Evolutionary conservation across 257 asterid genomes (phyloP).

Genomic region (Salvia rosmarinus): DNA sequence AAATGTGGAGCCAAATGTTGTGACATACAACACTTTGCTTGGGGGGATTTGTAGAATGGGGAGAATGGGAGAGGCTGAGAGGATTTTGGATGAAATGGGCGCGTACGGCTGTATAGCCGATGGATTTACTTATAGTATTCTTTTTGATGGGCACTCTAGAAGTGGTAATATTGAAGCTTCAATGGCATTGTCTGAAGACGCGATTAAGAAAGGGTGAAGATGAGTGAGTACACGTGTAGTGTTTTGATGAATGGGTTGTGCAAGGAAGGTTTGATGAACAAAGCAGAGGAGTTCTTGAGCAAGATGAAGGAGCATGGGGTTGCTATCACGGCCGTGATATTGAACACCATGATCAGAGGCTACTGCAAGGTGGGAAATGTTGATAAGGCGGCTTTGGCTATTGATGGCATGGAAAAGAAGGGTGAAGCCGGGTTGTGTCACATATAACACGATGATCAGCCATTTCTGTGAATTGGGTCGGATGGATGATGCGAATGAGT

Average conservation of each 20-base stretch:
- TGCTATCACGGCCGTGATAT: constrained; percentile 58
- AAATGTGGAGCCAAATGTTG: constrained; percentile 60
- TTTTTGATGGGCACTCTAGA: constrained; percentile 64
- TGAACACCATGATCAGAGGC: constrained; percentile 67
- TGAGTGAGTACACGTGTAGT: constrained; percentile 51
- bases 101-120: constrained; percentile 63
- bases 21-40: constrained; percentile 73
- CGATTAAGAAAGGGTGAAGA: constrained; percentile 48
- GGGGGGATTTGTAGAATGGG: constrained; percentile 67
- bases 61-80: constrained; percentile 64
- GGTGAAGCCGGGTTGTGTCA: constrained; percentile 61
- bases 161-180: constrained; percentile 60
- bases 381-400: constrained; percentile 53
- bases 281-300: constrained; percentile 57
- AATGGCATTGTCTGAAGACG: constrained; percentile 57
- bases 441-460: constrained; percentile 62
- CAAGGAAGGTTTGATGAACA: constrained; percentile 58
- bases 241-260: constrained; percentile 67
- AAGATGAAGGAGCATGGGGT: constrained; percentile 55
- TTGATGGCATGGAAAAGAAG: constrained; percentile 64
- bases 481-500: constrained; percentile 66
- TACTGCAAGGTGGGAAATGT: constrained; percentile 59
- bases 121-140: constrained; percentile 64
- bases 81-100: constrained; percentile 65
- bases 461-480: constrained; percentile 53